Conservation (phyloP, 352 stramenopile genomes). For the Phytopythium aichiense region DNA sequence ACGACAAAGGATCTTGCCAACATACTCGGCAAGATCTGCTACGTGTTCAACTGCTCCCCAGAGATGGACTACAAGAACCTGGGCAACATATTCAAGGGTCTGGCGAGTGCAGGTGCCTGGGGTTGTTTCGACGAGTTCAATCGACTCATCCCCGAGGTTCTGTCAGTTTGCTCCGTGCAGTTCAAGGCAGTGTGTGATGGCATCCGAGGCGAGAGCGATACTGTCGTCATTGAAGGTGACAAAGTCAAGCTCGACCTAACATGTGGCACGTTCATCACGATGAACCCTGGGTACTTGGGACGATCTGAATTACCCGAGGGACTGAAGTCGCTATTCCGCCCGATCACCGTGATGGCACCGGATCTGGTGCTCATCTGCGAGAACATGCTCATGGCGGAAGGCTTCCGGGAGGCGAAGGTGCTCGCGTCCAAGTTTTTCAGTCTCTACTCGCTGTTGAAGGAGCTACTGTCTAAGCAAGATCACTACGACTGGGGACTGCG, state of each 20-base stretch:
- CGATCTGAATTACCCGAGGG: constrained; percentile 93
- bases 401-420: constrained; percentile 91
- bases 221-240: constrained; percentile 91
- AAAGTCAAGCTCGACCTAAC: constrained; percentile 83
- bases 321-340: constrained; percentile 93
- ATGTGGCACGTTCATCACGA: constrained; percentile 95
- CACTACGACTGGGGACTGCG: constrained; percentile 96
- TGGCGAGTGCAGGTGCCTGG: constrained; percentile 91
- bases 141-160: constrained; percentile 87
- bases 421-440: constrained; percentile 95
- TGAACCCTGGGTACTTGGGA: constrained; percentile 95
- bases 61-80: constrained; percentile 96
- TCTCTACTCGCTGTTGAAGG: constrained; percentile 90
- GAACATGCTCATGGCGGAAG: constrained; percentile 97
- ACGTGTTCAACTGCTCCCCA: constrained; percentile 94
- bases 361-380: constrained; percentile 96
- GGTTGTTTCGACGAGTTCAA: constrained; percentile 98
- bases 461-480: constrained; percentile 93
- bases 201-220: constrained; percentile 80
- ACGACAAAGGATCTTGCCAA: constrained; percentile 94
- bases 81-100: constrained; percentile 95
- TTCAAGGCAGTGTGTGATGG: constrained; percentile 95
- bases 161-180: constrained; percentile 92
- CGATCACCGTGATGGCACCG: constrained; percentile 95
- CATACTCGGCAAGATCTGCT: constrained; percentile 92